Evolutionary conservation across 2,329 filamentous ascomycete species (phyloP).

Genomic region (Trichoderma atroviride): DNA sequence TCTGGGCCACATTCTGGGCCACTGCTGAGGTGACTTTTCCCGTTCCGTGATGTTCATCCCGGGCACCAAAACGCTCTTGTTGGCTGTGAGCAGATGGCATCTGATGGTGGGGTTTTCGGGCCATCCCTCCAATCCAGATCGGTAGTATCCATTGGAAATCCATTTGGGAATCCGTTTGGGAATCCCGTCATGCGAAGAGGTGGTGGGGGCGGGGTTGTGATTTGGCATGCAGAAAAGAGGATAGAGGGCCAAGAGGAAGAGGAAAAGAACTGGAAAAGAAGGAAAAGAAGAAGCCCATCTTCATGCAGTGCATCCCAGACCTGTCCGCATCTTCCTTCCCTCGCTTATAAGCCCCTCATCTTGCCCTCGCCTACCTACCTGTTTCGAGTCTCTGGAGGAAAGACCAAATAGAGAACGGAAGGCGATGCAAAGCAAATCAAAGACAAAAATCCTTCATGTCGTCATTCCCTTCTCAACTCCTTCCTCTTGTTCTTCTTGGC

Average conservation of each 20-base stretch:
- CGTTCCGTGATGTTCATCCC: slow-evolving; percentile 5
- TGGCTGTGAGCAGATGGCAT: slow-evolving; percentile 25
- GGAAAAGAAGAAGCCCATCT: slow-evolving; percentile 6
- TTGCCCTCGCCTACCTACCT: background rate
- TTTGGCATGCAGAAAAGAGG: background rate
- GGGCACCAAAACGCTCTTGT: slow-evolving; percentile 12
- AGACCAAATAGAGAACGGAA: background rate
- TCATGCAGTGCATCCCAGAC: slow-evolving; percentile 6
- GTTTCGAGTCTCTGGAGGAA: background rate
- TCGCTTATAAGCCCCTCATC: background rate
- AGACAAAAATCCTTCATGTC: background rate
- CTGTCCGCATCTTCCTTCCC: background rate
- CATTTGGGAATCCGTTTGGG: slow-evolving; percentile 13
- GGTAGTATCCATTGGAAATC: slow-evolving; percentile 25
- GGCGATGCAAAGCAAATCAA: background rate
- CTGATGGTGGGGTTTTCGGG: slow-evolving; percentile 25
- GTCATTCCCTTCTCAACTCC: background rate
- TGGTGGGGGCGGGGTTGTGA: slow-evolving; percentile 24
- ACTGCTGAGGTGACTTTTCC: slow-evolving; percentile 13
- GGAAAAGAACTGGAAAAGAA: background rate
- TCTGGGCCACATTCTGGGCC: background rate
- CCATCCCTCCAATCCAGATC: slow-evolving; percentile 15
- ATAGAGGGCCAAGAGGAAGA: background rate
- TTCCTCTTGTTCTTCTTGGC: background rate
- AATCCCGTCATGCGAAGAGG: slow-evolving; percentile 20